phyloP scores from a whole-genome alignment of 108 stramenopile species.

The Tribonema minus region DNA sequence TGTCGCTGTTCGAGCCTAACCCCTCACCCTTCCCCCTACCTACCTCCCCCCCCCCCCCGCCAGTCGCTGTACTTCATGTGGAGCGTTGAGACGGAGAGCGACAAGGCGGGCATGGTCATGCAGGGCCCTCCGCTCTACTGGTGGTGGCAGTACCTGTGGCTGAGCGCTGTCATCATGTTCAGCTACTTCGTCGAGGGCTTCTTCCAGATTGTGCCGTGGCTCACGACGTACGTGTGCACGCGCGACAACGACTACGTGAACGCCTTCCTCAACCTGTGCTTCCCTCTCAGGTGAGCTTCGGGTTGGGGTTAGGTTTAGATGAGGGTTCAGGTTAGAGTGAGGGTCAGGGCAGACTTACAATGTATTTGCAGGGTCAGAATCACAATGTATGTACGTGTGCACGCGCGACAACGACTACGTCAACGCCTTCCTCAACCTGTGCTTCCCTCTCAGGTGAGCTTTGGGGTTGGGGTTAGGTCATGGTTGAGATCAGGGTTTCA shows the following conservation, averaged over 20 bases:
- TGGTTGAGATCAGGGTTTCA: no score
- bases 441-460: no score
- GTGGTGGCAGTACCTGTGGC: slow-evolving; percentile 97
- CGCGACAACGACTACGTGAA: slow-evolving; percentile 26
- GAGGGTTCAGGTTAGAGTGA: no score
- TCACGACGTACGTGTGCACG: slow-evolving; percentile 23
- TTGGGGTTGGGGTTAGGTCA: no score
- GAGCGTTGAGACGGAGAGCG: background rate
- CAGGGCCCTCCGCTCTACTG: slow-evolving; percentile 63
- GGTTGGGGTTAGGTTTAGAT: no score
- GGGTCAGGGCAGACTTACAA: no score
- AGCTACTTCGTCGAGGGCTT: slow-evolving; percentile 73
- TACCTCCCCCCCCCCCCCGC: no score
- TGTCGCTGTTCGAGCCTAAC: no score
- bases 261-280: background rate
- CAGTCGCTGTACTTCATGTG: slow-evolving; percentile 3
- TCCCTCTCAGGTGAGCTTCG: background rate
- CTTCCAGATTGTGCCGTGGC: slow-evolving; percentile 53
- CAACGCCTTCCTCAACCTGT: no score
- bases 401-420: slow-evolving; percentile 19
- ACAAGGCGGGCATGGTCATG: background rate
- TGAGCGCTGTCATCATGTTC: slow-evolving; percentile 76
- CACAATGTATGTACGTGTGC: slow-evolving; percentile 8
- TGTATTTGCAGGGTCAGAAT: slow-evolving; percentile 3
- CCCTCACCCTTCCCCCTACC: no score